phyloP scores from a whole-genome alignment of 192 early-diverging fungal genomes.

The Podila verticillata region DNA sequence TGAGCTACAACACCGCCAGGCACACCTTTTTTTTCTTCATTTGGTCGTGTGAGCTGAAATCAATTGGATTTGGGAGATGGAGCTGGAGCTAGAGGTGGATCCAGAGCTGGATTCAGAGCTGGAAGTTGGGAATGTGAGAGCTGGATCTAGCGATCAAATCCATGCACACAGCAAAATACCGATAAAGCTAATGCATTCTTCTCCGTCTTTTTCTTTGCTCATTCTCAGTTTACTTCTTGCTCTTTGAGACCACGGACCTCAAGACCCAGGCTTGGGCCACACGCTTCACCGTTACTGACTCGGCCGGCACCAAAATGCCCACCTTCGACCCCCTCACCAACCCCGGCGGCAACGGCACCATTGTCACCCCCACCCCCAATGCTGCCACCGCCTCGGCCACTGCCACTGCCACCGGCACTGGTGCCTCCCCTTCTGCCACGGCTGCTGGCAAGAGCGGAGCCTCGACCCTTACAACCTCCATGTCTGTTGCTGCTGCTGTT shows the following conservation, averaged over 20 bases:
- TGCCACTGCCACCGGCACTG: neutral
- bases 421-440: neutral
- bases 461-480: neutral
- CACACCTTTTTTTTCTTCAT: too few relatives aligned
- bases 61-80: too few relatives aligned
- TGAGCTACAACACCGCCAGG: too few relatives aligned
- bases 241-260: neutral
- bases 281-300: conserved; percentile 49
- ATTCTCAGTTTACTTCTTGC: conserved; percentile 43
- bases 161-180: neutral
- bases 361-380: neutral
- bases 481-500: conserved; percentile 1
- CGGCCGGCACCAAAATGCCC: conserved; percentile 1
- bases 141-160: neutral
- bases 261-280: conserved; percentile 25
- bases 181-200: neutral
- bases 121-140: neutral
- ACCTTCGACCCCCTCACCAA: conserved; percentile 35
- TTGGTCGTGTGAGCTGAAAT: too few relatives aligned
- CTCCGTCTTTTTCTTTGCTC: neutral
- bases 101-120: too few relatives aligned
- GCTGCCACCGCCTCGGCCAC: neutral
- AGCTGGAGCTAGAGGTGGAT: too few relatives aligned
- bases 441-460: conserved; percentile 5
- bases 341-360: conserved; percentile 38